Evolutionary conservation across 768 basidiomycete species (phyloP).

Genomic region (Mycena capillaripes): DNA sequence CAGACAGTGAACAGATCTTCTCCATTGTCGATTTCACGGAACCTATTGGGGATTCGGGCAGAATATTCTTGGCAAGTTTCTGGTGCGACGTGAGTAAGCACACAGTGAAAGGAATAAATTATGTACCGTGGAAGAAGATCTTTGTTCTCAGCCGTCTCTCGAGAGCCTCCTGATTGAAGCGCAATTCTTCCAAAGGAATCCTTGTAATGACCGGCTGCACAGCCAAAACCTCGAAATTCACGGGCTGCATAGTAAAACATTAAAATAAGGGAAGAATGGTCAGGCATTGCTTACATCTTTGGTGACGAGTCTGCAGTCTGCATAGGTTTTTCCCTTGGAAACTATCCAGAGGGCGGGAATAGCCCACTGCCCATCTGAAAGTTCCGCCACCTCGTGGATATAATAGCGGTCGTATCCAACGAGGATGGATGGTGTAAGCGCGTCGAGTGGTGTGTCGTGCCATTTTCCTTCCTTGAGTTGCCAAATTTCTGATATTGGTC

Average conservation of each 20-base stretch:
- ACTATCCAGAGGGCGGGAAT: slow-evolving; percentile 20
- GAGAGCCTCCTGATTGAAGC: slow-evolving; percentile 4
- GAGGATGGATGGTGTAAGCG: slow-evolving; percentile 42
- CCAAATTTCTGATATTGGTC: slow-evolving; percentile 48
- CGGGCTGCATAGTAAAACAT: neutral
- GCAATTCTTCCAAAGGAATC: neutral
- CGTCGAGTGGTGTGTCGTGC: slow-evolving; percentile 37
- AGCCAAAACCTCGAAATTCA: neutral
- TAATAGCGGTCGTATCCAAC: slow-evolving; percentile 41
- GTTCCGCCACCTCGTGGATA: no score
- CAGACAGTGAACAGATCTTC: slow-evolving; percentile 28
- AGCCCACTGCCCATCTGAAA: neutral
- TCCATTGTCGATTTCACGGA: slow-evolving; percentile 8
- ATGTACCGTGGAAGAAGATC: neutral
- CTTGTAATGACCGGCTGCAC: neutral
- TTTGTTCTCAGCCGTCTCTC: neutral
- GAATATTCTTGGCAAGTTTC: neutral
- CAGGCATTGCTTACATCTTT: neutral
- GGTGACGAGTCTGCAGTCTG: neutral
- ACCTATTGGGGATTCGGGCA: neutral
- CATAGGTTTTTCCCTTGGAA: neutral
- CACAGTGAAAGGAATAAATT: no score
- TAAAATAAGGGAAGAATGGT: no score
- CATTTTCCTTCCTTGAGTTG: slow-evolving; percentile 46
- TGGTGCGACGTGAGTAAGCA: neutral